phyloP scores from a whole-genome alignment of 2,329 filamentous ascomycete species.

The Xylaria polymorpha region DNA sequence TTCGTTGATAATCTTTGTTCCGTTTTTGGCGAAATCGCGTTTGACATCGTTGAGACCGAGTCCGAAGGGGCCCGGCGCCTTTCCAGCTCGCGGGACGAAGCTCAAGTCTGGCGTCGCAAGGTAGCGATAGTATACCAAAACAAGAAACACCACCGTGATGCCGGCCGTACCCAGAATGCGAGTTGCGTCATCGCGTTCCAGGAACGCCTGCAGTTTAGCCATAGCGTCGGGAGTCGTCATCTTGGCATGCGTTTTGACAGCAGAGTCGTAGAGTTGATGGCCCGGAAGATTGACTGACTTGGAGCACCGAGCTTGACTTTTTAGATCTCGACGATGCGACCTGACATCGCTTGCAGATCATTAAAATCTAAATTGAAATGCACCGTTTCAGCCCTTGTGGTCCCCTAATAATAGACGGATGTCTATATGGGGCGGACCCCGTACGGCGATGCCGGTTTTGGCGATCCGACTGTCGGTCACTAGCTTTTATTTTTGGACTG shows the following conservation, averaged over 20 bases:
- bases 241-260: conserved; percentile 20
- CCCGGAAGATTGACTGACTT: conserved; percentile 11
- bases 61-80: conserved; percentile 35
- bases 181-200: conserved; percentile 35
- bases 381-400: conserved; percentile 30
- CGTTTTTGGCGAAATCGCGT: conserved; percentile 38
- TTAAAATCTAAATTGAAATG: conserved; percentile 29
- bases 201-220: conserved; percentile 30
- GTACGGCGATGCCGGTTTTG: conserved; percentile 38
- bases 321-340: conserved; percentile 31
- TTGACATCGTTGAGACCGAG: conserved; percentile 37
- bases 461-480: conserved; percentile 35
- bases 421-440: conserved; percentile 35
- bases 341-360: conserved; percentile 12
- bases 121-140: conserved; percentile 32
- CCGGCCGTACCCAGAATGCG: conserved; percentile 33
- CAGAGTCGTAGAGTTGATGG: conserved; percentile 24
- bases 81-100: conserved; percentile 37
- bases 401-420: conserved; percentile 36
- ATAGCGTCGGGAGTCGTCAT: conserved; percentile 28
- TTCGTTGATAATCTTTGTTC: conserved; percentile 39
- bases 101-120: conserved; percentile 36
- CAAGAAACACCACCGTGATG: conserved; percentile 28
- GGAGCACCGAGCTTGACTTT: conserved; percentile 30
- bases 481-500: conserved; percentile 31